These are phyloP conservation scores for Trametes cinnabarina DNA, from an alignment of 768 basidiomycete genomes.

Conservation along the genomic window DNA sequence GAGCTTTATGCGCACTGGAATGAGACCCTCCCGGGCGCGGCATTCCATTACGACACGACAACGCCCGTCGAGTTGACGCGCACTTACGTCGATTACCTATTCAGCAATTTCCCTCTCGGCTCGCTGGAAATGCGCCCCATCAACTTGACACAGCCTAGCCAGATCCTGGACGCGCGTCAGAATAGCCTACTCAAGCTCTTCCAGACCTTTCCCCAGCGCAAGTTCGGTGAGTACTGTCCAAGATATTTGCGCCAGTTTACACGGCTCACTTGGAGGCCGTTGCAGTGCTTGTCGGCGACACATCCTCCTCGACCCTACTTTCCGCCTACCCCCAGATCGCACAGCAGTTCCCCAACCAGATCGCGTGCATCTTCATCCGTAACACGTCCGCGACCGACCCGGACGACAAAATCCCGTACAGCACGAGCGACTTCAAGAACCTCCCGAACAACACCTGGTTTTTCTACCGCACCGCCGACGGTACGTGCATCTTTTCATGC, in stretches of 20 bases:
- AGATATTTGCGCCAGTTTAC: background rate
- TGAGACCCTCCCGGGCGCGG: slow-evolving; percentile 22
- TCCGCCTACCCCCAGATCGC: slow-evolving; percentile 27
- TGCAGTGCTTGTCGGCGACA: slow-evolving; percentile 25
- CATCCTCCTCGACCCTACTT: slow-evolving; percentile 25
- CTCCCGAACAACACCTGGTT: slow-evolving; percentile 30
- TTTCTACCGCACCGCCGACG: slow-evolving; percentile 27
- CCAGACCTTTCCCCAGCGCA: slow-evolving; percentile 34
- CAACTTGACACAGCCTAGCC: slow-evolving; percentile 31
- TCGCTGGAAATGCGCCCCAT: slow-evolving; percentile 34
- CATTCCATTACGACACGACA: slow-evolving; percentile 38
- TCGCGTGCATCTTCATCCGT: slow-evolving; percentile 33
- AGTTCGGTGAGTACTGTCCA: slow-evolving; percentile 22
- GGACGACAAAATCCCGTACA: slow-evolving; percentile 34
- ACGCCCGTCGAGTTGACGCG: slow-evolving; percentile 34
- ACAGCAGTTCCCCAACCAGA: slow-evolving; percentile 25
- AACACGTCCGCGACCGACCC: slow-evolving; percentile 34
- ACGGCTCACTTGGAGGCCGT: background rate
- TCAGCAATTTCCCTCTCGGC: slow-evolving; percentile 31
- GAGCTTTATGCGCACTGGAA: slow-evolving; percentile 31
- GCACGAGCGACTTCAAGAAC: slow-evolving; percentile 32
- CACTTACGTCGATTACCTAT: slow-evolving; percentile 34
- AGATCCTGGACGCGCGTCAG: slow-evolving; percentile 30
- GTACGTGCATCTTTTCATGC: slow-evolving; percentile 4
- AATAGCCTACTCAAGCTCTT: slow-evolving; percentile 29